Evolutionary conservation across 495 filamentous ascomycete species (phyloP), one percentile per base, ranked within the genome.

Genomic region (Aeminium ludgeri): DNA sequence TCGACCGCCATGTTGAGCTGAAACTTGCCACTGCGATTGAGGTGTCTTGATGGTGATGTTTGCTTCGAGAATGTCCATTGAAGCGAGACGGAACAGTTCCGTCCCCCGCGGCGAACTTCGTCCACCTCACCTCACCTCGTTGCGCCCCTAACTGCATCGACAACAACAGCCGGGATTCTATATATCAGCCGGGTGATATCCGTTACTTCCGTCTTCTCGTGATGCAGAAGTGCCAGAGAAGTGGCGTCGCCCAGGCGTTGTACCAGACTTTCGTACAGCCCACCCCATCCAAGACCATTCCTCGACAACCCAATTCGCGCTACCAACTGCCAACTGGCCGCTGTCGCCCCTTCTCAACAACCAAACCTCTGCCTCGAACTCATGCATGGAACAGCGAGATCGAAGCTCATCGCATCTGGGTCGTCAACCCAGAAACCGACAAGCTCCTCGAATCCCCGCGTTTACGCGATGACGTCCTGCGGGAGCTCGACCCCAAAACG

Each of bases 381-480:
- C 51, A 53, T 17, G 36, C 36, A 20, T 48, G 40, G 51, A 41
- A 55, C 46, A 50, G 52, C 36, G 43, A 55, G 20, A 55, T 55
- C 36, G 20, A 13, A 3, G 20, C 46, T 27, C 38, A 30, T 1
- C 6, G 41, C 27, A 38, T 54, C 33, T 20, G 35, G 20, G 17
- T 56, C 35, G 42, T 54, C 31, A 40, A 56, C 52, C 45, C 41
- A 0, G 50, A 50, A 16, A 44, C 49, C 19, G 49, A 47, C 36
- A 52, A 34, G 3, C 34, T 60, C 41, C 20, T 16, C 31, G 17
- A 27, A 2, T 20, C 17, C 2, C 41, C 51, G 8, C 33, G 30
- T 20, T 48, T 84, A 10, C 66, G 69, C 41, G 34, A 82, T 13
- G 75, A 75, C 20, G 59, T 67, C 38, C 56, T 64, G 7, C 55